Evolutionary conservation across 1,284 basidiomycete species (phyloP), one percentile per base, ranked within the genome.

Genomic region (Moesziomyces antarcticus): DNA sequence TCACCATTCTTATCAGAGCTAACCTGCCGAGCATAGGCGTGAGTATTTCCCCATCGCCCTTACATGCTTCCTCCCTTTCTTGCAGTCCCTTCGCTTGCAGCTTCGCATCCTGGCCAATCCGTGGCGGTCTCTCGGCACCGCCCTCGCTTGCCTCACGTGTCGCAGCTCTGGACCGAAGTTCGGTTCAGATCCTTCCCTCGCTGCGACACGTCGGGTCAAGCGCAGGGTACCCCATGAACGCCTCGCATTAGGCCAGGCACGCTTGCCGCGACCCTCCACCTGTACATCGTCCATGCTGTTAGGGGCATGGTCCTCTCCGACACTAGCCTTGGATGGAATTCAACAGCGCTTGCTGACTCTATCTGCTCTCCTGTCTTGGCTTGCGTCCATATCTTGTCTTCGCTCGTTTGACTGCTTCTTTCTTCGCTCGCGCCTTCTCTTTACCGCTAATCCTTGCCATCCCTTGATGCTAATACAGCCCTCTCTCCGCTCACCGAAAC

Each of bases 1-100:
- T 69, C 71, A 57, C 41, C 24, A 35, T 27, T 6, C 30, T 33
- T 68, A 60, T 35, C 64, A 73, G 71, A 73, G 71, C 71, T 56
- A 51, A 56, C 50, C 61, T 62, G 48, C 53, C 54, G 71, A 73
- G 64, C 56, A 27, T 37, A 68, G 71, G 65, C 65, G 71, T 73
- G 61, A 69, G 71, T 73, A 73, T 66, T 49, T 35, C n/a, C 41
- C 11, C 21, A 7, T 13, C 10, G 11, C 30, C 30, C 10, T 33
- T 33, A 11, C 3, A n/a, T 53, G 25, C 27, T 27, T 20, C 22
- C 22, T 37, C 27, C 24, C 2, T 16, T 33, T 24, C 16, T 30
- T 11, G 20, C 37, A 9, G n/a, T 14, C 24, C 11, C 14, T 11
- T 50, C 24, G 13, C 16, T 43, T 14, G 24, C 27, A 44, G 41